Evolutionary conservation across 495 filamentous ascomycete genomes (phyloP).

Genomic region (Penicillium parvum): DNA sequence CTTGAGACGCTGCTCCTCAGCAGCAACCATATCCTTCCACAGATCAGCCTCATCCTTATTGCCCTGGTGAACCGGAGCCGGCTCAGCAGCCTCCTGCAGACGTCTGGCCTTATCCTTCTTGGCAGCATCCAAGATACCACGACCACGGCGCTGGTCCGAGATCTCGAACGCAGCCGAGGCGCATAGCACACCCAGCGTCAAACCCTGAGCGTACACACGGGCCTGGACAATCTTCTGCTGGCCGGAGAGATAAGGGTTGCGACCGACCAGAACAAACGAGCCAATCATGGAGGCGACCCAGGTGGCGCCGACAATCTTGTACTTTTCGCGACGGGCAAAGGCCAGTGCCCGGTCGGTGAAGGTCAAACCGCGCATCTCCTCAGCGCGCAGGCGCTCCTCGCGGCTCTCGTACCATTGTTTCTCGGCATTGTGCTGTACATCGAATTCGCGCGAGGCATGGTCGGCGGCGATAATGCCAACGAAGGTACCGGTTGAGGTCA

Average conservation of each 20-base stretch:
- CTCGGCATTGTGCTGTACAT: constrained; percentile 61
- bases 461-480: constrained; percentile 82
- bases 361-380: constrained; percentile 47
- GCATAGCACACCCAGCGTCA: constrained; percentile 84
- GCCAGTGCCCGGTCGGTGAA: constrained; percentile 50
- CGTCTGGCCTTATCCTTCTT: constrained; percentile 69
- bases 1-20: constrained; percentile 65
- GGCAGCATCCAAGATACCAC: constrained; percentile 46
- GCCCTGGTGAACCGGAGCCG: constrained; percentile 63
- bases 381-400: constrained; percentile 47
- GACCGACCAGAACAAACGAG: constrained; percentile 69
- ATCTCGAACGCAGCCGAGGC: constrained; percentile 89
- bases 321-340: constrained; percentile 75
- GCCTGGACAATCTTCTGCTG: constrained; percentile 96
- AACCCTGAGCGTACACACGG: constrained; percentile 93
- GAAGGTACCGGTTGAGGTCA: constrained; percentile 79
- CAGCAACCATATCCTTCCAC: constrained; percentile 84
- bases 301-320: constrained; percentile 77
- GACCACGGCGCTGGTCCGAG: constrained; percentile 68
- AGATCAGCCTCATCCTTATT: constrained; percentile 73
- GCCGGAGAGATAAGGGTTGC: constrained; percentile 69
- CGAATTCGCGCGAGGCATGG: constrained; percentile 68
- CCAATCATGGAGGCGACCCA: constrained; percentile 83
- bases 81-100: constrained; percentile 39
- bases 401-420: constrained; percentile 61